Conservation (phyloP, 2,329 filamentous ascomycete genomes). For the Aurifilum marmelostoma region DNA sequence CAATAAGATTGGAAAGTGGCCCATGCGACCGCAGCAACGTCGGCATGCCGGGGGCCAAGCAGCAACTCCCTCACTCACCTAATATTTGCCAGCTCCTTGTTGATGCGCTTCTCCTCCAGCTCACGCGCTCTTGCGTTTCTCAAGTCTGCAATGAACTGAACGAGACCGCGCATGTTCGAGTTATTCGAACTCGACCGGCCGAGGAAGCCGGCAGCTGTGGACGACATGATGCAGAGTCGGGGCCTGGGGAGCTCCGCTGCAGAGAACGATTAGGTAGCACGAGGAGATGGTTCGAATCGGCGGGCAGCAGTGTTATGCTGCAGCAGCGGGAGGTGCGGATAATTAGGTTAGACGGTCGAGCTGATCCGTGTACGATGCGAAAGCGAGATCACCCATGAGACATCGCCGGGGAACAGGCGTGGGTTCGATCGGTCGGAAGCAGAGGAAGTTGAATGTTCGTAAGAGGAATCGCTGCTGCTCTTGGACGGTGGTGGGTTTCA, state of each 20-base stretch:
- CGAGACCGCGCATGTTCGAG: constrained; percentile 78
- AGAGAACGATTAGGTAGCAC: neutral
- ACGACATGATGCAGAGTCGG: constrained; percentile 53
- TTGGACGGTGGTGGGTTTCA: constrained; percentile 13
- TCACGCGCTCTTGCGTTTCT: constrained; percentile 93
- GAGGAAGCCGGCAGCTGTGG: constrained; percentile 63
- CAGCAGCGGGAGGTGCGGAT: neutral
- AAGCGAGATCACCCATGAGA: constrained; percentile 25
- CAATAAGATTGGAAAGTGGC: neutral
- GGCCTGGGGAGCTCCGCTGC: constrained; percentile 8
- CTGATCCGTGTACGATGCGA: constrained; percentile 26
- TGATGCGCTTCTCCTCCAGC: constrained; percentile 98
- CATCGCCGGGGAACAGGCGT: constrained; percentile 17
- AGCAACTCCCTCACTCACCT: constrained; percentile 57
- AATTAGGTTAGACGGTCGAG: constrained; percentile 21
- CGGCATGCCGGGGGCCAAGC: neutral
- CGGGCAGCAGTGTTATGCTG: neutral
- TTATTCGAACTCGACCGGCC: constrained; percentile 68
- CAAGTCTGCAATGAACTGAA: constrained; percentile 97
- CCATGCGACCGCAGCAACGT: constrained; percentile 7
- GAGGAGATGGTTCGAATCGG: neutral
- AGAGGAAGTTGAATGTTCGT: neutral
- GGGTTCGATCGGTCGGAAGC: neutral
- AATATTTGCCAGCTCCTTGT: constrained; percentile 98
- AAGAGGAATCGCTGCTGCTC: constrained; percentile 7